Evolutionary conservation across 2,329 filamentous ascomycete species (phyloP), one percentile per base, ranked within the genome.

Genomic region (Colletotrichum filicis): DNA sequence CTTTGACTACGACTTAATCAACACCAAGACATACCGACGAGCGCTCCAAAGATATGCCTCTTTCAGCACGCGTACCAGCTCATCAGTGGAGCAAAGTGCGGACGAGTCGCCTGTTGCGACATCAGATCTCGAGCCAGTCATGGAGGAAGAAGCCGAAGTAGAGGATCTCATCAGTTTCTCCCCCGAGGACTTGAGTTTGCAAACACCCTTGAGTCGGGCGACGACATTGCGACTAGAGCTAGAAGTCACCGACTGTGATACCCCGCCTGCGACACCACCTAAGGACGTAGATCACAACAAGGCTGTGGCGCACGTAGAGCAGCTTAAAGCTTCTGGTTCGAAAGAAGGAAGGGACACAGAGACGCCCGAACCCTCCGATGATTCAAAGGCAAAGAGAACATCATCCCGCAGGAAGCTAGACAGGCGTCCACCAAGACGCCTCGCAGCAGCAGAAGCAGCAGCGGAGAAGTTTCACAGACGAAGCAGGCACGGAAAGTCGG

Each of bases 1-100:
- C 42, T 74, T 74, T 35, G 71, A 74, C 4, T 59, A 26, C 30
- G 71, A 74, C 52, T 26, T 74, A 37, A 74, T 74, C 28, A 72
- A 74, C 53, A 74, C 71, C 0, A 56, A 49, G 5, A 72, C 68
- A 22, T 74, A 74, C 26, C 42, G 68, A 49, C 56, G 61, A 22
- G 71, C 71, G 4, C 24, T 74, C 14, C 61, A 56, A 11, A 62
- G 68, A 65, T 65, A 46, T 22, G 37, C 37, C 37, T n/a, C 62
- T 49, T 55, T 28, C 35, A 5, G 49, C 55, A 9, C 49, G 46
- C 22, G 42, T 16, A 11, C 6, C 14, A 66, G 62, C 19, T 37
- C 57, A 4, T 22, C 35, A 14, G 24, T 53, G 0, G 12, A 28
- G 3, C 12, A 53, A 7, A 7, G n/a, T 1, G 30, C 24, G 2